phyloP scores from a whole-genome alignment of 257 asterid genomes.

The Penstemon davidsonii region DNA sequence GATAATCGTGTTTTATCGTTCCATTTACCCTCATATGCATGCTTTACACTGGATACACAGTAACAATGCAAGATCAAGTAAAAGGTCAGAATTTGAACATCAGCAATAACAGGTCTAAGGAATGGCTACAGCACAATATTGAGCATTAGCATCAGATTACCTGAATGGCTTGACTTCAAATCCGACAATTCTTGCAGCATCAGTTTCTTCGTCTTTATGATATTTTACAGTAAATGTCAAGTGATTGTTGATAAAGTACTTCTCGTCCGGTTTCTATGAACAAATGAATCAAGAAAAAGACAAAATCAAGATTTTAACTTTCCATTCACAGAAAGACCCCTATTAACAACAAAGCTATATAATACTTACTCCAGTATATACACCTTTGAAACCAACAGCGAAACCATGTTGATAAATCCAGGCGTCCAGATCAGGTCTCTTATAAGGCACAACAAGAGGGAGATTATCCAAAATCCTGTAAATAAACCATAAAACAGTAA shows the following conservation, averaged over 20 bases:
- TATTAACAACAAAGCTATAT: constrained; percentile 11
- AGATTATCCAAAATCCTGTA: constrained; percentile 91
- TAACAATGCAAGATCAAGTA: constrained; percentile 20
- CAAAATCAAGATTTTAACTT: constrained; percentile 24
- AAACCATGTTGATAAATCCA: constrained; percentile 73
- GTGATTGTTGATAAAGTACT: constrained; percentile 73
- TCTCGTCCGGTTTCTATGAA: constrained; percentile 61
- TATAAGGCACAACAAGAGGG: constrained; percentile 78
- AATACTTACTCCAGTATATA: constrained; percentile 71
- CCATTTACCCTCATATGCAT: constrained; percentile 78
- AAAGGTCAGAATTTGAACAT: background rate
- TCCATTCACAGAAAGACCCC: constrained; percentile 9
- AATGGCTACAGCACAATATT: background rate
- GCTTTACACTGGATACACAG: constrained; percentile 62
- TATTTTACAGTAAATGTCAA: constrained; percentile 69
- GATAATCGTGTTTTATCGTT: constrained; percentile 53
- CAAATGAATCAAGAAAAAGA: constrained; percentile 15
- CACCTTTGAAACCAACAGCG: constrained; percentile 71
- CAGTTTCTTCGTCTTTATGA: constrained; percentile 71
- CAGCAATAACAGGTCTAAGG: background rate
- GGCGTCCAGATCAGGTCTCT: constrained; percentile 52
- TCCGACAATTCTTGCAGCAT: constrained; percentile 85
- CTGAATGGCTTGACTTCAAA: constrained; percentile 85
- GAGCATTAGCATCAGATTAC: constrained; percentile 34
- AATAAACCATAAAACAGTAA: constrained; percentile 24